Base-by-base conservation (phyloP, 208 protist genomes). In the Leptomonas pyrrhocoris region DNA sequence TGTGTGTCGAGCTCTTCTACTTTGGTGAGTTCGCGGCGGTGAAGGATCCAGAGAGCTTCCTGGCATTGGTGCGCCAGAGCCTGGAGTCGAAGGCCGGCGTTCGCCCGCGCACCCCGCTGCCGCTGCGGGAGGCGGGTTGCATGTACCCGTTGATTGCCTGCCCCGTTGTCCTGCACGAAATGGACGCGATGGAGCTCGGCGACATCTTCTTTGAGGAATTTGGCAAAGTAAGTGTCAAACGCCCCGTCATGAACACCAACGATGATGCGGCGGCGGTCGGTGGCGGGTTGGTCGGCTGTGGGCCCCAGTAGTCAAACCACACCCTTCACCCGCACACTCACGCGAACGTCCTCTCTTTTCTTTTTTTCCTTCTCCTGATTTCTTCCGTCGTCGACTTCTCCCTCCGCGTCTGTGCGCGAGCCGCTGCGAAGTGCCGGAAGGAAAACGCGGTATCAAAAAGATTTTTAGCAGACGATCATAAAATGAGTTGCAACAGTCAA, bases 1-100 rank as follows among this genome's bases (percentile, higher is more conserved):
- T 93, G 21, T 84, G 84, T 63, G 54, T 94, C 15, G 86, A 94
- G 70, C 77, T 92, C 42, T 93, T 93, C 68, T 94, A 82, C 77
- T 90, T 94, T 80, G 89, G 85, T 31, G 82, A 91, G 71, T 88
- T 91, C 69, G 59, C 46, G 3, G 73, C 79, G 5, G 69, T 89
- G 48, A 84, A 83, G 56, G 77, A 91, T 56, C 59, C 74, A n/a
- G 8, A 50, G 0, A 77, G 73, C 27, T 92, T 94, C 50, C 31
- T 83, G 1, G 46, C 56, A 7, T 46, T 91, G 15, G 78, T 83
- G 55, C 74, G 50, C 21, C 77, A 90, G 54, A 65, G 55, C 9
- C 55, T 94, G 30, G 74, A 82, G 65, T 62, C 68, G 7, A 81
- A 83, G 74, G 84, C 67, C 0, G 85, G 87, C 15, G 79, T 90